Evolutionary conservation across 495 filamentous ascomycete species (phyloP).

Genomic region (Cladorrhinum samala): DNA sequence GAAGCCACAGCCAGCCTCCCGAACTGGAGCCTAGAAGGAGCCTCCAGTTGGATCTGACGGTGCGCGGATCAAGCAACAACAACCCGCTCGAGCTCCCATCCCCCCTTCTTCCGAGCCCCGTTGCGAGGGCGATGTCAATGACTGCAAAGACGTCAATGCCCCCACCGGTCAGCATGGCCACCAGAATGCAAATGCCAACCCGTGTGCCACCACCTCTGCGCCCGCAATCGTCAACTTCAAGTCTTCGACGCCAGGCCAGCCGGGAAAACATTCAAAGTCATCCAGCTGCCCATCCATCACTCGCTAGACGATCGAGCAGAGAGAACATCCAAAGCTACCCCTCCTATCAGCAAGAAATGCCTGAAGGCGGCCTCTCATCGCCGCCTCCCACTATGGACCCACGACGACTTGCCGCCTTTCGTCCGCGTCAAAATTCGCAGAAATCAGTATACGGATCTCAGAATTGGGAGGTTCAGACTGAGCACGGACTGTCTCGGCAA

Average conservation of each 20-base stretch:
- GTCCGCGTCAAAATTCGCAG: slow-evolving; percentile 11
- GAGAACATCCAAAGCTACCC: slow-evolving; percentile 28
- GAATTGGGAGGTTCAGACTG: slow-evolving; percentile 27
- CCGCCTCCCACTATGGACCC: slow-evolving; percentile 19
- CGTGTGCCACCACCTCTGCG: slow-evolving; percentile 36
- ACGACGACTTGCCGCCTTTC: slow-evolving; percentile 19
- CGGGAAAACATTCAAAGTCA: slow-evolving; percentile 30
- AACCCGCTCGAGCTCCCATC: slow-evolving; percentile 19
- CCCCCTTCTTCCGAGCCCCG: slow-evolving; percentile 21
- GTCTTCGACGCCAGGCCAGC: slow-evolving; percentile 26
- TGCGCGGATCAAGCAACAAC: slow-evolving; percentile 7
- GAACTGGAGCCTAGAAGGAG: not conserved
- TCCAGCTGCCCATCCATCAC: slow-evolving; percentile 11
- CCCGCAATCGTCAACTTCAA: slow-evolving; percentile 30
- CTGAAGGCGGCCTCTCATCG: not conserved
- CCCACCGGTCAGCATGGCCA: slow-evolving; percentile 32
- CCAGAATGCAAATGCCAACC: slow-evolving; percentile 28
- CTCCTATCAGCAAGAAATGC: slow-evolving; percentile 10
- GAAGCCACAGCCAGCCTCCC: not conserved
- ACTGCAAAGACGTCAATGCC: slow-evolving; percentile 18
- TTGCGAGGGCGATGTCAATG: slow-evolving; percentile 20
- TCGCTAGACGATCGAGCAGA: slow-evolving; percentile 26
- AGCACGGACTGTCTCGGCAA: slow-evolving; percentile 23
- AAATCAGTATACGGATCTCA: slow-evolving; percentile 12
- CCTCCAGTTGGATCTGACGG: slow-evolving; percentile 4